Percentiles rank a stretch among this genome's conserved stretches.
phyloP scores from a whole-genome alignment of 805 yeast species.

The Pichia heedii region DNA sequence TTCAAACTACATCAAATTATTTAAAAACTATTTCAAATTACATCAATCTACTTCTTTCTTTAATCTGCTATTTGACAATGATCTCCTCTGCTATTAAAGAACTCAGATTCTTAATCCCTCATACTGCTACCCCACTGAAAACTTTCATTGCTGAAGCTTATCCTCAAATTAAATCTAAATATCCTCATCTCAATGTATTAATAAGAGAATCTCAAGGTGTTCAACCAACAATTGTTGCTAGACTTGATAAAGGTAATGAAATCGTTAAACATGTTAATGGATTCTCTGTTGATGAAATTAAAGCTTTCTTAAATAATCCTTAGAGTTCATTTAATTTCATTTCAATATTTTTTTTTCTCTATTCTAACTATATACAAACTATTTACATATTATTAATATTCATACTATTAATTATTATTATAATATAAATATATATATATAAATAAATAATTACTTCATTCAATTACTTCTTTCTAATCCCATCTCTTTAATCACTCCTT shows the following conservation, averaged over 20 bases:
- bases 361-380: neutral
- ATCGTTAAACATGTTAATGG: slow-evolving; percentile 41
- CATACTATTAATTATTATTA: neutral
- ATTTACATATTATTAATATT: neutral
- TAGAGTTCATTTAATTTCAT: slow-evolving; percentile 1
- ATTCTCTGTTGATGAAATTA: slow-evolving; percentile 38
- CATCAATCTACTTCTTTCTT: too few species aligned
- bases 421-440: too few species aligned
- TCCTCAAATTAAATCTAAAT: slow-evolving; percentile 51
- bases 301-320: slow-evolving; percentile 22
- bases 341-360: neutral
- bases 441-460: neutral
- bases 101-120: slow-evolving; percentile 74
- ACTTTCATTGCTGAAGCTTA: slow-evolving; percentile 52
- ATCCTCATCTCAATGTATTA: slow-evolving; percentile 63
- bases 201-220: slow-evolving; percentile 71
- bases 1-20: too few species aligned
- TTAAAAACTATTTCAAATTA: too few species aligned
- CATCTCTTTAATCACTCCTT: too few species aligned
- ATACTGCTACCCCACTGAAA: slow-evolving; percentile 63
- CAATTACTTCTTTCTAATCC: neutral
- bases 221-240: slow-evolving; percentile 64
- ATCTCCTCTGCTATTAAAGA: slow-evolving; percentile 57
- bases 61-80: slow-evolving; percentile 4
- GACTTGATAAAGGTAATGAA: slow-evolving; percentile 53